Percentiles rank a stretch among this genome's conserved stretches.
Conservation (phyloP, 345 rosid genomes). For the Garcia nutans region DNA sequence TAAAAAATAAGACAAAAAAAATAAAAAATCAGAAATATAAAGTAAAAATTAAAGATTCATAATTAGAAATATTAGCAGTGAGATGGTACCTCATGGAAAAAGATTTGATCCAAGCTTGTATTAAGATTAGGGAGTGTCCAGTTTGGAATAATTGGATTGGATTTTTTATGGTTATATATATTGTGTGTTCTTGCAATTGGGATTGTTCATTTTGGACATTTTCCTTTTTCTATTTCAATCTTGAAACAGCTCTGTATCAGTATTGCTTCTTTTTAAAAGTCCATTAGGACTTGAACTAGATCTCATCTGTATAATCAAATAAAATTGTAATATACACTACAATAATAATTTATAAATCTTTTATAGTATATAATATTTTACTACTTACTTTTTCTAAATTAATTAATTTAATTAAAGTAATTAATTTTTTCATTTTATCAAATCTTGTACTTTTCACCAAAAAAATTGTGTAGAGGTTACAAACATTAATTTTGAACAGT, state of each 20-base stretch:
- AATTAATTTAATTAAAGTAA: too few species aligned
- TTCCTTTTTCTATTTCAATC: conserved; percentile 17
- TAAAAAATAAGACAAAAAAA: background rate
- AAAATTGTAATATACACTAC: background rate
- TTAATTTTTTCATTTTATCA: too few species aligned
- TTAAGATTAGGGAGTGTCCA: background rate
- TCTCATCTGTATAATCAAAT: conserved; percentile 12
- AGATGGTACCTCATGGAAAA: background rate
- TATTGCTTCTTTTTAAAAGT: background rate
- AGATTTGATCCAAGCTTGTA: too few species aligned
- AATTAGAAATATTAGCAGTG: too few species aligned
- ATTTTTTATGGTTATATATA: background rate
- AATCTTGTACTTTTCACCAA: too few species aligned
- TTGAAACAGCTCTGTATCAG: background rate
- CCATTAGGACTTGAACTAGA: conserved; percentile 14
- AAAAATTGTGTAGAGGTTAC: too few species aligned
- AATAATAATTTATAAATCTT: too few species aligned
- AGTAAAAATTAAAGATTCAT: background rate
- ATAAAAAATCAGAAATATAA: background rate
- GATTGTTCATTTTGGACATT: conserved; percentile 34
- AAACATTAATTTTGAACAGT: too few species aligned
- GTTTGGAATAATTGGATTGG: background rate
- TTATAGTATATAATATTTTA: too few species aligned
- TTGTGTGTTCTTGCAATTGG: conserved; percentile 22
- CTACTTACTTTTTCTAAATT: too few species aligned